Percentiles rank a stretch among this genome's conserved stretches.
Conservation (phyloP, 768 basidiomycete species). For the Lactarius trivialis region DNA sequence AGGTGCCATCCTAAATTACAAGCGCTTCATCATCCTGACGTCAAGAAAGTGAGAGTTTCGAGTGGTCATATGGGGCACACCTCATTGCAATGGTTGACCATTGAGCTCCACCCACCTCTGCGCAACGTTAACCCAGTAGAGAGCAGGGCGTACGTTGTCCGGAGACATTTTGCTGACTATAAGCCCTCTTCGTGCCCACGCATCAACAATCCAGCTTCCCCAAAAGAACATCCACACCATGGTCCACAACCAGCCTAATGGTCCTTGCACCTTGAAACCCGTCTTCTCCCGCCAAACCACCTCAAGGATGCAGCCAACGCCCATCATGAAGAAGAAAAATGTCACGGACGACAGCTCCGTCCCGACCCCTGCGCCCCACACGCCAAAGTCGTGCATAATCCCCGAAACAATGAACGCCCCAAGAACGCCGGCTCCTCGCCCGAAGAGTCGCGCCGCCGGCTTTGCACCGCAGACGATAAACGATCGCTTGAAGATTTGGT, state of each 20-base stretch:
- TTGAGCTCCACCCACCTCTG: constrained; percentile 21
- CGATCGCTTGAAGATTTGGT: constrained; percentile 54
- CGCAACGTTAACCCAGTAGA: constrained; percentile 18
- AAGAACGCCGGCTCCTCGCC: constrained; percentile 14
- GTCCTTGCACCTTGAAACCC: constrained; percentile 13
- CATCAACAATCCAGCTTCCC: constrained; percentile 18
- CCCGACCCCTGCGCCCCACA: constrained; percentile 15
- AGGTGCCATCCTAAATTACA: too few relatives aligned
- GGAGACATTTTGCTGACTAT: constrained; percentile 18
- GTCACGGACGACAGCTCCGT: constrained; percentile 16
- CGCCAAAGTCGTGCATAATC: constrained; percentile 21
- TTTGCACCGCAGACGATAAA: constrained; percentile 49
- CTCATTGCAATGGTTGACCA: constrained; percentile 13
- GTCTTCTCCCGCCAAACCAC: constrained; percentile 12
- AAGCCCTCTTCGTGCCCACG: constrained; percentile 20
- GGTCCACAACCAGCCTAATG: constrained; percentile 19
- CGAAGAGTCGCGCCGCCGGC: constrained; percentile 26
- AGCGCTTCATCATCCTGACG: too few relatives aligned
- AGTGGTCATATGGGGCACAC: too few relatives aligned
- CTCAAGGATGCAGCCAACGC: constrained; percentile 15
- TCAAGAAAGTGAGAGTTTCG: too few relatives aligned
- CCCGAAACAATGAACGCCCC: constrained; percentile 22
- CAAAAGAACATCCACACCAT: constrained; percentile 16
- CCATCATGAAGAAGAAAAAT: constrained; percentile 22
- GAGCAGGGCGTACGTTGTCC: constrained; percentile 10